Evolutionary conservation across 2,329 filamentous ascomycete species (phyloP), one percentile per base, ranked within the genome.

Genomic region (Ophiosphaerella herpotricha): DNA sequence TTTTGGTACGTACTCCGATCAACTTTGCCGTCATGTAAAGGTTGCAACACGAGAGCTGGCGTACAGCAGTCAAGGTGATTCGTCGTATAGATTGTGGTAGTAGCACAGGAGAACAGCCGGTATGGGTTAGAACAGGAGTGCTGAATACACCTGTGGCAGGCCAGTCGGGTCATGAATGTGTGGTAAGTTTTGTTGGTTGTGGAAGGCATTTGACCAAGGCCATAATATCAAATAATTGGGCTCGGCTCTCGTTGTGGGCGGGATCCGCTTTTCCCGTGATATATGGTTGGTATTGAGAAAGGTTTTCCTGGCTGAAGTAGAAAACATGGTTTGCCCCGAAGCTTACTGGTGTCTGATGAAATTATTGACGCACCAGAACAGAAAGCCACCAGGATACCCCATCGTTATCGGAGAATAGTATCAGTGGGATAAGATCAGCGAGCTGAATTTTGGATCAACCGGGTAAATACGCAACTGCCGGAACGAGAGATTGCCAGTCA

Each of bases 351-450:
- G 40, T 21, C 7, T 13, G 29, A 21, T 43, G 26, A 34, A 39
- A 18, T 34, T 23, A 34, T 31, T 41, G 24, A 9, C 26, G 24
- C 23, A 24, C 3, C 4, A 5, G 9, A n/a, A 13, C 26, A 14
- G 7, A 7, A 39, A 18, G 13, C 8, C 9, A 32, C 43, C 14
- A 31, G 43, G 43, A 23, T 45, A 21, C 34, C 43, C 35, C 35
- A 14, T 35, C 14, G 31, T 18, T 24, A 5, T 45, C 35, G 43
- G 43, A 45, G 43, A 32, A 45, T 38, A 39, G 29, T 35, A 21
- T 18, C 42, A 38, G 43, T 12, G 16, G 33, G 9, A 16, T 37
- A 44, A 44, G 42, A 44, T 44, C 42, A 29, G 42, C 42, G 24
- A 24, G n/a, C 5, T 37, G 18, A 37, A 45, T 39, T 32, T 45